These are phyloP conservation scores for Calonectria multiphialidica DNA, from an alignment of 2,329 filamentous ascomycete genomes.

Conservation along the genomic window DNA sequence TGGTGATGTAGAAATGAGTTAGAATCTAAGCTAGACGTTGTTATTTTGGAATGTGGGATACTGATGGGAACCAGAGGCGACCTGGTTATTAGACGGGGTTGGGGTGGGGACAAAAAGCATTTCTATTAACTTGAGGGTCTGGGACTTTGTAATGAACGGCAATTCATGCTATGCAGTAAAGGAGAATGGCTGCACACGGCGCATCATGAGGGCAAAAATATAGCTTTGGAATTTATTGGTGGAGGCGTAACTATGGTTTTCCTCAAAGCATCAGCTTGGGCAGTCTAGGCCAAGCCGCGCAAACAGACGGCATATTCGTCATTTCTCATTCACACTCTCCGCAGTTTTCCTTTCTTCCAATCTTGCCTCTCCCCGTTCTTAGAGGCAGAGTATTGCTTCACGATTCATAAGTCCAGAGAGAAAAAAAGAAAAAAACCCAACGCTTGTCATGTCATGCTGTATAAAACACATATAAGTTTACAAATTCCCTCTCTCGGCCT, in stretches of 20 bases:
- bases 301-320: slow-evolving; percentile 18
- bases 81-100: background rate
- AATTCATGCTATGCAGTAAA: slow-evolving; percentile 18
- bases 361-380: background rate
- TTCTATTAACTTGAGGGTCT: slow-evolving; percentile 21
- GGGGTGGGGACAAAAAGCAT: slow-evolving; percentile 23
- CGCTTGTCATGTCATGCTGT: slow-evolving; percentile 4
- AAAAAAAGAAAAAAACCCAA: background rate
- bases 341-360: background rate
- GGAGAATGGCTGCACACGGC: slow-evolving; percentile 18
- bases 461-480: slow-evolving; percentile 50
- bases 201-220: slow-evolving; percentile 13
- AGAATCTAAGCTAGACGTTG: slow-evolving; percentile 2
- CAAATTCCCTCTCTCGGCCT: slow-evolving; percentile 87
- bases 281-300: background rate
- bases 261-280: slow-evolving; percentile 1
- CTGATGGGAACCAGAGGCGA: background rate
- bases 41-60: background rate
- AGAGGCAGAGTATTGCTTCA: background rate
- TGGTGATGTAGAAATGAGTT: slow-evolving; percentile 58
- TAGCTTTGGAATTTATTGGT: slow-evolving; percentile 8
- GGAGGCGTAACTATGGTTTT: background rate
- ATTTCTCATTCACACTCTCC: slow-evolving; percentile 15
- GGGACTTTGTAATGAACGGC: slow-evolving; percentile 22
- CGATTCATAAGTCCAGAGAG: background rate